Conservation (phyloP, 495 filamentous ascomycete genomes). For the Talaromyces adpressus region DNA sequence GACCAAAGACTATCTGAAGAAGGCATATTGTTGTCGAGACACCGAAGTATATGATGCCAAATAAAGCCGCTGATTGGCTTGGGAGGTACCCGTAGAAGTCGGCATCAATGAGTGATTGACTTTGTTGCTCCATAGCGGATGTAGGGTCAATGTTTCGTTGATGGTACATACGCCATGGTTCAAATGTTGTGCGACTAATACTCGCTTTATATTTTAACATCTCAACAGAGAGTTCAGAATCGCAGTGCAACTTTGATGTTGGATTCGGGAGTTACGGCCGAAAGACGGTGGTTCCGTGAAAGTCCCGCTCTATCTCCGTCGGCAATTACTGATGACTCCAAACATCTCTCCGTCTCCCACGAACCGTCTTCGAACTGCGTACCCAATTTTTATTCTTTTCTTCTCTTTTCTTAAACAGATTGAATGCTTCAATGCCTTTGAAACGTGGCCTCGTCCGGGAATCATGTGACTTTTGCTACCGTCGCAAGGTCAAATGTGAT, state of each 20-base stretch:
- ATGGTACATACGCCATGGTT: background rate
- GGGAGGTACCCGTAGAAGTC: background rate
- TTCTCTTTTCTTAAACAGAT: background rate
- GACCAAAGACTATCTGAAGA: background rate
- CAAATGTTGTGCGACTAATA: background rate
- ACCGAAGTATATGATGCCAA: background rate
- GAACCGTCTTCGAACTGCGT: background rate
- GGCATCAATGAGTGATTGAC: background rate
- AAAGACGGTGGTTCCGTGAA: background rate
- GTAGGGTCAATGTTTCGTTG: background rate
- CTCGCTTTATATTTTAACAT: background rate
- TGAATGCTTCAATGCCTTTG: conserved; percentile 18
- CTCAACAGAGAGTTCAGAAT: background rate
- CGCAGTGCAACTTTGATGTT: background rate
- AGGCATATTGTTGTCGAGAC: conserved; percentile 15
- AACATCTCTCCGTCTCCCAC: background rate
- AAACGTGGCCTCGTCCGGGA: background rate
- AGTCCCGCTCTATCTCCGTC: background rate
- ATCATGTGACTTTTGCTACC: conserved; percentile 8
- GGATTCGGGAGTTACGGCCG: background rate
- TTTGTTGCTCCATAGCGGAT: background rate
- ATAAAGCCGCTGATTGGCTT: background rate
- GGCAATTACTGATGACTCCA: background rate
- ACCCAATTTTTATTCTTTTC: background rate
- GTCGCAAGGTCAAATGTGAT: conserved; percentile 8